Conservation (phyloP, 768 basidiomycete genomes). For the Hypholoma sublateritium region DNA sequence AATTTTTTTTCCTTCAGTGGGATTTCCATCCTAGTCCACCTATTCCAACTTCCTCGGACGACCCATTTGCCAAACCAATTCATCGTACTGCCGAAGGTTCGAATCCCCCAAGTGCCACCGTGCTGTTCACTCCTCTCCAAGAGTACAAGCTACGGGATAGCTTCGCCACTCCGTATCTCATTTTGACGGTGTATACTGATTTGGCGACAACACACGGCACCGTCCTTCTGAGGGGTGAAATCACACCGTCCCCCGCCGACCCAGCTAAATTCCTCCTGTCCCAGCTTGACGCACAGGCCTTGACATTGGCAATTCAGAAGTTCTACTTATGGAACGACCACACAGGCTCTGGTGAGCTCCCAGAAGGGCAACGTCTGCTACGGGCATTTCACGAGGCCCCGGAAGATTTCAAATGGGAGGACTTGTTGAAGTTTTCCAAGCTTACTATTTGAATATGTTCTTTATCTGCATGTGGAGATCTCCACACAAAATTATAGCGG, state of each 20-base stretch:
- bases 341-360: slow-evolving; percentile 12
- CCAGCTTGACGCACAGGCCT: slow-evolving; percentile 82
- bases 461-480: not conserved
- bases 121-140: slow-evolving; percentile 89
- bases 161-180: slow-evolving; percentile 90
- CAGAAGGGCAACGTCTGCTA: slow-evolving; percentile 52
- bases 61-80: slow-evolving; percentile 43
- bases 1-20: slow-evolving; percentile 92
- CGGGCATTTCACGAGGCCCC: slow-evolving; percentile 78
- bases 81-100: slow-evolving; percentile 22
- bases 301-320: slow-evolving; percentile 78
- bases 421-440: slow-evolving; percentile 59
- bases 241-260: slow-evolving; percentile 64
- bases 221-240: slow-evolving; percentile 89
- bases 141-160: slow-evolving; percentile 87
- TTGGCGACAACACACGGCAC: slow-evolving; percentile 74
- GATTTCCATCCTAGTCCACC: slow-evolving; percentile 74
- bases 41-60: slow-evolving; percentile 45
- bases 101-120: slow-evolving; percentile 64
- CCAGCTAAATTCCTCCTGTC: slow-evolving; percentile 57
- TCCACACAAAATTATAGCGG: not conserved
- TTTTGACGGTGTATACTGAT: slow-evolving; percentile 91
- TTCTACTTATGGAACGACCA: slow-evolving; percentile 73
- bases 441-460: slow-evolving; percentile 20
- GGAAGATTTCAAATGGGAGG: slow-evolving; percentile 79